Base-by-base conservation (phyloP, 2,329 filamentous ascomycete genomes). In the Curvularia eragrostidis region DNA sequence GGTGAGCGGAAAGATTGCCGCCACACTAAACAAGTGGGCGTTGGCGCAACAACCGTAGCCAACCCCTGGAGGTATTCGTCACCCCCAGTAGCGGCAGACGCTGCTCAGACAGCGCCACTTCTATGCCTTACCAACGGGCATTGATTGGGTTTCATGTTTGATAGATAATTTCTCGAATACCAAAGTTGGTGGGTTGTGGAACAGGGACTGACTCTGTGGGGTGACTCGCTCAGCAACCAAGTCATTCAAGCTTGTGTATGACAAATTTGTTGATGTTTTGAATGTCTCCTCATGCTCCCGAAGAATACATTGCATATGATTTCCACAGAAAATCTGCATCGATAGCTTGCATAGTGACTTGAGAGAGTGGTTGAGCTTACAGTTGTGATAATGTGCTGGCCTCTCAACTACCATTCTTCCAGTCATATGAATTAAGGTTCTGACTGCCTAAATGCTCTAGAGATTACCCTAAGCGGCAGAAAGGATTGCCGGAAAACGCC, bases 1-100 rank as follows among this genome's bases (percentile, higher is more conserved):
- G 54, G 54, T 39, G 36, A n/a, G 44, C 54, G 54, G 54, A 43
- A 57, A 57, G 36, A 43, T 44, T 48, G 49, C 54, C 49, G 54
- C 50, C 21, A 49, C 54, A 42, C 54, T 53, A 57, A 57, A 57
- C 54, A 57, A 18, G 7, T 26, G 21, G 53, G 39, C 54, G 54
- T 57, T 57, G 54, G 44, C 54, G 49, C 43, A 57, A 57, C 54
- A 57, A 57, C 54, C 28, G 5, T 41, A 26, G 21, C 46, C 32
- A 38, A 46, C 47, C 44, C 28, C 15, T 15, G 32, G 19, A 36
- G 19, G 19, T 48, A 23, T 30, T 21, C 46, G 21, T 34, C 46
- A 24, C 30, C 44, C 21, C n/a, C n/a, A n/a, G n/a, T n/a, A n/a
- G n/a, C n/a, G n/a, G n/a, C n/a, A n/a, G n/a, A n/a, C 2, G 13